phyloP scores from a whole-genome alignment of 768 basidiomycete species.

The Rhizopogon vesiculosus region DNA sequence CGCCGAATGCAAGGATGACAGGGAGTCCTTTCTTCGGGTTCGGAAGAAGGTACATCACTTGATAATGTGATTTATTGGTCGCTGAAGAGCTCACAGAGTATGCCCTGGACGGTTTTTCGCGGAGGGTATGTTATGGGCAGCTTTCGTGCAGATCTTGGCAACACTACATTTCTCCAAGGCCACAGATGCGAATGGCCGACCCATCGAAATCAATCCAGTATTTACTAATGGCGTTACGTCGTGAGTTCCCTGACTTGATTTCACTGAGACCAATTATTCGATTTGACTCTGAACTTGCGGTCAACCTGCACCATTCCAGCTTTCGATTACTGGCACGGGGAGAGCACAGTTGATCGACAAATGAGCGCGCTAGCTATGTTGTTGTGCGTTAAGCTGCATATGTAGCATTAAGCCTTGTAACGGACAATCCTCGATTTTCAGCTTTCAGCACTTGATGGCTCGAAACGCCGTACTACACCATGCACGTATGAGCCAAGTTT shows the following conservation, averaged over 20 bases:
- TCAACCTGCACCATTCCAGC: too few species aligned
- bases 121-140: not conserved
- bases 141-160: not conserved
- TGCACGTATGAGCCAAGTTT: too few species aligned
- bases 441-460: too few species aligned
- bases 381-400: too few species aligned
- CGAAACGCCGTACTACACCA: too few species aligned
- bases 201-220: not conserved
- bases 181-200: not conserved
- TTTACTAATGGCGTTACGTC: not conserved
- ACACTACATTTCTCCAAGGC: not conserved
- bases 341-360: too few species aligned
- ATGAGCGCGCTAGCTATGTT: too few species aligned
- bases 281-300: not conserved
- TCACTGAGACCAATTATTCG: not conserved
- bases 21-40: not conserved
- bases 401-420: too few species aligned
- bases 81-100: not conserved
- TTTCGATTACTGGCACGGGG: too few species aligned
- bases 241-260: not conserved
- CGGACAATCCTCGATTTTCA: too few species aligned
- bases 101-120: slow-evolving; percentile 1
- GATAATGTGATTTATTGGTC: not conserved
- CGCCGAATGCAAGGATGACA: not conserved
- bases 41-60: not conserved